These are phyloP conservation scores for Populus alba DNA, from an alignment of 345 rosid species.

Conservation along the genomic window DNA sequence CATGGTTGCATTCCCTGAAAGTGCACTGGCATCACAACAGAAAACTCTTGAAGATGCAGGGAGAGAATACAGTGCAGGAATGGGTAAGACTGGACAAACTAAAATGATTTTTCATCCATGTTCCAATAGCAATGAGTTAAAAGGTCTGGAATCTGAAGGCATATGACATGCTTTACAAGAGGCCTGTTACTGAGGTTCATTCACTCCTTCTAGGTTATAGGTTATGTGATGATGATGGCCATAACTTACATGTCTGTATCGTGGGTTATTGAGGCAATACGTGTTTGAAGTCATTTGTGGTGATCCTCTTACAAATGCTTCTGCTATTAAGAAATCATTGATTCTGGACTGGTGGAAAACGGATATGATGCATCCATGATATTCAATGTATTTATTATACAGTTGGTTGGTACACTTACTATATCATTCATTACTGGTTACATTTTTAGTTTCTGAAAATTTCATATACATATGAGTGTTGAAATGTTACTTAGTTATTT, in stretches of 20 bases:
- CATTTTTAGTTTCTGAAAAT: neutral
- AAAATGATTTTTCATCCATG: neutral
- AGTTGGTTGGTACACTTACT: neutral
- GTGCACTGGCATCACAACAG: neutral
- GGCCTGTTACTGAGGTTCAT: neutral
- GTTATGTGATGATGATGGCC: neutral
- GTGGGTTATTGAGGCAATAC: neutral
- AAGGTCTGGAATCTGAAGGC: neutral
- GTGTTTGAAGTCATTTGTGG: neutral
- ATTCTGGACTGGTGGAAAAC: neutral
- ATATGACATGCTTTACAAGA: neutral
- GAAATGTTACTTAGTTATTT: neutral
- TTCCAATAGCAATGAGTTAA: neutral
- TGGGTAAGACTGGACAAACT: neutral
- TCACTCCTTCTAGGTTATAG: neutral
- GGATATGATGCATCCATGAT: neutral
- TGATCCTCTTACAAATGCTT: neutral
- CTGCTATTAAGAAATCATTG: neutral
- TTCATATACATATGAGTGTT: neutral
- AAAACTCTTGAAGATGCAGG: neutral
- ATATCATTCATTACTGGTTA: neutral
- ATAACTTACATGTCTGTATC: neutral
- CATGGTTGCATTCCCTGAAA: neutral
- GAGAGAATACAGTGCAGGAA: neutral
- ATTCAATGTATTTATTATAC: neutral